Percentiles rank a stretch among this genome's conserved stretches.
phyloP scores from a whole-genome alignment of 2,329 filamentous ascomycete species.

The Metarhizium humberi region DNA sequence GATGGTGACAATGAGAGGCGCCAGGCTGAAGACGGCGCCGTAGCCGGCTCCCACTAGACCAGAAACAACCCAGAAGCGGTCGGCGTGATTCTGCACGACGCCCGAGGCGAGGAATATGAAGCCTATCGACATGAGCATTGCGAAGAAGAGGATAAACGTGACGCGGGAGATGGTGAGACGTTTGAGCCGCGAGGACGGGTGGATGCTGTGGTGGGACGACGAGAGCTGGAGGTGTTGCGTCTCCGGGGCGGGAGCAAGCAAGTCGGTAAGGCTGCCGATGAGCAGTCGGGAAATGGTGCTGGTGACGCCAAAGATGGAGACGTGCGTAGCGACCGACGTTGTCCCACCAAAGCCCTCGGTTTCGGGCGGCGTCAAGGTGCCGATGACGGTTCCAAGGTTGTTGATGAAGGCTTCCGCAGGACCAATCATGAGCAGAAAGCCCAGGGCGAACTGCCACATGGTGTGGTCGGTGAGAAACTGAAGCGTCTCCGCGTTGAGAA shows the following conservation, averaged over 20 bases:
- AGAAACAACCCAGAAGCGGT: conserved; percentile 80
- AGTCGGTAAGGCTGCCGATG: conserved; percentile 79
- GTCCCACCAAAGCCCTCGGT: conserved; percentile 29
- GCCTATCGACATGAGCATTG: conserved; percentile 63
- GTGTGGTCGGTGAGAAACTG: conserved; percentile 79
- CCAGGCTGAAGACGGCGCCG: conserved; percentile 80
- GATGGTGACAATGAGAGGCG: conserved; percentile 87
- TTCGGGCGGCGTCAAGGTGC: conserved; percentile 62
- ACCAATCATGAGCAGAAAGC: conserved; percentile 88
- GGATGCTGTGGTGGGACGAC: conserved; percentile 13
- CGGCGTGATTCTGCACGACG: conserved; percentile 59
- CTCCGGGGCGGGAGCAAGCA: conserved; percentile 63
- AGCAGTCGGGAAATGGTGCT: conserved; percentile 86
- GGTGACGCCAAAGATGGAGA: conserved; percentile 83
- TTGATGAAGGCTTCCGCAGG: conserved; percentile 98
- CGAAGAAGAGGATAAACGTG: conserved; percentile 67
- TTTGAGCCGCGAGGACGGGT: conserved; percentile 16
- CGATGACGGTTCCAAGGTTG: conserved; percentile 89
- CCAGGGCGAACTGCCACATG: conserved; percentile 90
- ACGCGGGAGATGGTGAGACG: conserved; percentile 65
- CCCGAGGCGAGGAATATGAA: conserved; percentile 73
- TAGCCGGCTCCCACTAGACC: conserved; percentile 83
- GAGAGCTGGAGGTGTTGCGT: conserved; percentile 45
- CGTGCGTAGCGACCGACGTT: conserved; percentile 72
- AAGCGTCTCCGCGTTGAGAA: conserved; percentile 84